Percentiles rank a stretch among this genome's conserved stretches.
Conservation (phyloP, 441 rosid genomes). For the Jatropha multifida region DNA sequence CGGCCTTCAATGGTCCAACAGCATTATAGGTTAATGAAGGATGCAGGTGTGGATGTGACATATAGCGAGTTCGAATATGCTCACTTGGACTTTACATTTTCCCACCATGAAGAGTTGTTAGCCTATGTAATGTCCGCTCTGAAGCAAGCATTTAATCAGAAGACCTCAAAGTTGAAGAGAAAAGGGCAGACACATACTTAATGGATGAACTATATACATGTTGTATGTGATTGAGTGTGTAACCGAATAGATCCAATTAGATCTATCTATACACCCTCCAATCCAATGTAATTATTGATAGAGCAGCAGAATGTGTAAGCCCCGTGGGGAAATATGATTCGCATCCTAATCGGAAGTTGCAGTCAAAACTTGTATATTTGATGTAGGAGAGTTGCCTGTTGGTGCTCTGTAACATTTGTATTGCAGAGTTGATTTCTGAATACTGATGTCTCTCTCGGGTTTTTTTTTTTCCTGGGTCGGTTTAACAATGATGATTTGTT, state of each 20-base stretch:
- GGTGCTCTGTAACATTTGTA: background rate
- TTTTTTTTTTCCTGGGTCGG: background rate
- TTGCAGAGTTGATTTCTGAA: no score
- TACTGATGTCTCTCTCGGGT: background rate
- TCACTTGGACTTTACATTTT: constrained; percentile 93
- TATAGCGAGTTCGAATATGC: constrained; percentile 82
- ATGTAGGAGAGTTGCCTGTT: background rate
- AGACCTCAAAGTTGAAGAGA: constrained; percentile 45
- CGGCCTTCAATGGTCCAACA: constrained; percentile 76
- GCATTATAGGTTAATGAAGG: constrained; percentile 79
- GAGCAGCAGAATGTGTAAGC: background rate
- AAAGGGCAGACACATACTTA: constrained; percentile 31
- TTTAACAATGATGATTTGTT: background rate
- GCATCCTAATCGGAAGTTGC: background rate
- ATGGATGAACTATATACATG: constrained; percentile 9
- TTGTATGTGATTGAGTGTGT: constrained; percentile 20
- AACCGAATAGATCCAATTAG: background rate
- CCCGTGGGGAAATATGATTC: background rate
- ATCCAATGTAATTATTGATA: background rate
- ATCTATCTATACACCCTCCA: background rate
- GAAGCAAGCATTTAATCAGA: constrained; percentile 33
- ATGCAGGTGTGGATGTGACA: constrained; percentile 61
- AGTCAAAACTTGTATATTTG: background rate
- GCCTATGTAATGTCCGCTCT: constrained; percentile 61
- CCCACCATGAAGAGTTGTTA: constrained; percentile 84